Base-by-base conservation (phyloP, 345 rosid species). In the Rhizophora apiculata region DNA sequence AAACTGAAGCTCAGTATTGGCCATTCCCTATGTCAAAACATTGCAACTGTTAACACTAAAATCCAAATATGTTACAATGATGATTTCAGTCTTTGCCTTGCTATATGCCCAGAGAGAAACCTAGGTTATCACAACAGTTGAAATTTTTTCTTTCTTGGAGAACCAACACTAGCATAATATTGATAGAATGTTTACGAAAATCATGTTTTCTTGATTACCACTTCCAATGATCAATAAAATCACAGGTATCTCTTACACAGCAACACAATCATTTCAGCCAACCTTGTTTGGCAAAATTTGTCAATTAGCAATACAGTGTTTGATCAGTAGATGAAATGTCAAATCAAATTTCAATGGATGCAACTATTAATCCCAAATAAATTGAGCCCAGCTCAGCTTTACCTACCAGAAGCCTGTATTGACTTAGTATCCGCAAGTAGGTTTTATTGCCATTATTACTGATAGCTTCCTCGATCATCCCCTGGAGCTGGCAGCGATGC, bases 371-470 rank as follows among this genome's bases (percentile, higher is more conserved):
- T 26, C 22, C 19, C 39, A 51, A 26, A 39, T n/a, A 11, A 13
- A 49, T 39, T 24, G 27, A 74, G 53, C 13, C 3, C 48, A 20
- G 59, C 60, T 31, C 32, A 61, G 39, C n/a, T 73, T 30, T 67
- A 80, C 96, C 84, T 80, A 94, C 98, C 96, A 91, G 82, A 79
- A 94, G 88, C 80, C 96, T 88, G 78, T 93, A 89, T 72, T 93
- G 96, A 70, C 90, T 85, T 71, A 91, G 97, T 63, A 93, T 87
- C 22, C 87, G 89, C 83, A 93, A 74, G 74, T 93, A 93, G 48
- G 94, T 91, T 78, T 91, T 91, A 72, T 89, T 82, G 49, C 98
- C 90, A 60, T 94, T 78, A 78, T 88, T 78, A 73, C 79, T 78
- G 72, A 88, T 89, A 73, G 90, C 95, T 85, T 91, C 96, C 61